These are phyloP conservation scores for Penicillium sp. DNA, from an alignment of 2,329 filamentous ascomycete species.

Conservation along the genomic window DNA sequence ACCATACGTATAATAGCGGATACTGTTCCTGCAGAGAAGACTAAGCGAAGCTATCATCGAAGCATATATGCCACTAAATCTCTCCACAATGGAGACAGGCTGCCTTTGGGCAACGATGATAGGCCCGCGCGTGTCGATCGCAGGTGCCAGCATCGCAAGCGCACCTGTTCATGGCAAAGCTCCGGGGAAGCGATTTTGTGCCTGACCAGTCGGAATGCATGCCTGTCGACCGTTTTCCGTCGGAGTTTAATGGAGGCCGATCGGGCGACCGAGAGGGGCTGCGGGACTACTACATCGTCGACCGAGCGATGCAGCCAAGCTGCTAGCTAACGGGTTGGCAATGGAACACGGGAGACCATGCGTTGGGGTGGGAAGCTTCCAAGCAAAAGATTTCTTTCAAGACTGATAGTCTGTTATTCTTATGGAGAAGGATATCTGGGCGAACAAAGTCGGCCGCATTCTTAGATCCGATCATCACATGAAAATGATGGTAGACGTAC, in stretches of 20 bases:
- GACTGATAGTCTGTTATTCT: slow-evolving; percentile 2
- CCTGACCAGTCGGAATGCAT: not conserved
- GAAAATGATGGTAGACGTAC: not conserved
- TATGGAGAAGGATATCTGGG: not conserved
- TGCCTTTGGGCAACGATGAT: not conserved
- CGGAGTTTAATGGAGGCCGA: slow-evolving; percentile 11
- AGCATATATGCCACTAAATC: not conserved
- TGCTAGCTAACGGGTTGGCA: slow-evolving; percentile 11
- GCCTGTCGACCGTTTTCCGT: not conserved
- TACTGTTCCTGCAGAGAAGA: not conserved
- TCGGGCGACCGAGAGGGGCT: slow-evolving; percentile 5
- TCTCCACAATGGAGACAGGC: not conserved
- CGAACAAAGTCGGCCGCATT: not conserved
- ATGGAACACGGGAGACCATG: slow-evolving; percentile 7
- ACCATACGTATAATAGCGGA: slow-evolving; percentile 9
- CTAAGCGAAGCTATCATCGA: slow-evolving; percentile 2
- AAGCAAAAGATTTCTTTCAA: not conserved
- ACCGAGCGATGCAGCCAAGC: slow-evolving; percentile 14
- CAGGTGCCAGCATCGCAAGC: not conserved
- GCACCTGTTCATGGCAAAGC: not conserved
- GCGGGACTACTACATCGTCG: slow-evolving; percentile 1
- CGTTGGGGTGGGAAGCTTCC: not conserved
- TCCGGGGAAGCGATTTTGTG: not conserved
- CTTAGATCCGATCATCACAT: not conserved
- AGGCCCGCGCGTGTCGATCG: not conserved